A percentile compares a stretch with the other conserved stretches of the same genome.
phyloP scores from a whole-genome alignment of 805 yeast genomes.

The Pichia eremophila region DNA sequence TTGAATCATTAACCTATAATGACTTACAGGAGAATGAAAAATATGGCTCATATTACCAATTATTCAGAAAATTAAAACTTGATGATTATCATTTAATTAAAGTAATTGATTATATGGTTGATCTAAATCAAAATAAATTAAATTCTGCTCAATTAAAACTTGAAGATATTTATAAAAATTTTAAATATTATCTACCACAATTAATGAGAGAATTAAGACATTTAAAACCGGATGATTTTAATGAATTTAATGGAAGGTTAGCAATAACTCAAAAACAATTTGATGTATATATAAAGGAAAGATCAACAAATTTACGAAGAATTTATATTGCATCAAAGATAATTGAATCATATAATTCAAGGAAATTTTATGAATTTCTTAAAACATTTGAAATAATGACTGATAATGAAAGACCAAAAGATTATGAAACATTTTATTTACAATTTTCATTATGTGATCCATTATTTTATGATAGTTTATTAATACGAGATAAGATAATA shows the following conservation, averaged over 20 bases:
- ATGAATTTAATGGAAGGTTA: neutral
- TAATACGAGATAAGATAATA: conserved; percentile 8
- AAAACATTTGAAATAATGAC: neutral
- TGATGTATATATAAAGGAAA: conserved; percentile 1
- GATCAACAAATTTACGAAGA: conserved; percentile 9
- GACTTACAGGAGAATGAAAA: neutral
- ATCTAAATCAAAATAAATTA: too few species aligned
- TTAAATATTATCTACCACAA: conserved; percentile 13
- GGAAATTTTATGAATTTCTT: neutral
- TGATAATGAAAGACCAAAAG: too few species aligned
- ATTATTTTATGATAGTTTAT: conserved; percentile 15
- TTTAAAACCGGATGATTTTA: conserved; percentile 4
- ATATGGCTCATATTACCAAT: conserved; percentile 1
- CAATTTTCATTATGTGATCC: conserved; percentile 16
- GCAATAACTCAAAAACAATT: neutral
- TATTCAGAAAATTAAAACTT: conserved; percentile 1
- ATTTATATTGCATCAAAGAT: conserved; percentile 15
- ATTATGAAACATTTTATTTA: conserved; percentile 11
- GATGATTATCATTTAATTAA: conserved; percentile 1
- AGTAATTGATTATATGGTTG: neutral
- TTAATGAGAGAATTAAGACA: conserved; percentile 14
- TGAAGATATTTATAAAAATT: neutral
- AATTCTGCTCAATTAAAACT: neutral
- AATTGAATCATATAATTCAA: conserved; percentile 8
- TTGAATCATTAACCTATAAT: neutral